Conservation (phyloP, 108 stramenopile species). For the Fragilariopsis cylindrus region DNA sequence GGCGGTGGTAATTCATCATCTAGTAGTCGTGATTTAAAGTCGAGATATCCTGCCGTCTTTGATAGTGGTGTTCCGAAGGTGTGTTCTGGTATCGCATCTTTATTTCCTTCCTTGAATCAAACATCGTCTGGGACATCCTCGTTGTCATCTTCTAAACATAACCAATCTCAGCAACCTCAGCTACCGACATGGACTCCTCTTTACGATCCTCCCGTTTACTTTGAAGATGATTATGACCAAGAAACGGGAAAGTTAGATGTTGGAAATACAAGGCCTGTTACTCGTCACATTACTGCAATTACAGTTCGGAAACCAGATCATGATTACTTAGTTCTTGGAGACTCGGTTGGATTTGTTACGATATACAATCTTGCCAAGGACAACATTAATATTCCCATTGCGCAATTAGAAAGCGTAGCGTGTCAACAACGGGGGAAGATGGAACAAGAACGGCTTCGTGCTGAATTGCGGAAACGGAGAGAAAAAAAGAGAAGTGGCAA, state of each 20-base stretch:
- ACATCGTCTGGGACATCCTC: background rate
- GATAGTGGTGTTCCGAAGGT: conserved; percentile 4
- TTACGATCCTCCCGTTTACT: conserved; percentile 30
- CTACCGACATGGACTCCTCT: conserved; percentile 31
- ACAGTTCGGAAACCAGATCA: conserved; percentile 34
- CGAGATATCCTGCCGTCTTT: conserved; percentile 10
- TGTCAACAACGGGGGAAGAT: conserved; percentile 30
- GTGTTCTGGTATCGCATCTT: background rate
- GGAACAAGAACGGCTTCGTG: conserved; percentile 29
- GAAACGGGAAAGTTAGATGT: conserved; percentile 17
- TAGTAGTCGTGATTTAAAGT: background rate
- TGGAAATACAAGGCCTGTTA: conserved; percentile 25
- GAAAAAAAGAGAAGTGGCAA: background rate
- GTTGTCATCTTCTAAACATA: conserved; percentile 1
- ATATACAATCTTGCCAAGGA: conserved; percentile 33
- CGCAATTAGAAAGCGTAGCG: conserved; percentile 39
- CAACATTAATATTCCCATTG: conserved; percentile 26
- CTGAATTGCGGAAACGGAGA: conserved; percentile 11
- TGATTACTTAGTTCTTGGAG: conserved; percentile 45
- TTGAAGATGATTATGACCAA: conserved; percentile 34
- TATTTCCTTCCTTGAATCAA: conserved; percentile 6
- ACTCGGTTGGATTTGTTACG: conserved; percentile 48
- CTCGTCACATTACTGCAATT: conserved; percentile 30
- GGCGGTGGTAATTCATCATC: too few species aligned
- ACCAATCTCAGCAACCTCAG: conserved; percentile 14